Conservation (phyloP, 139 green algal genomes). For the Tetraselmis chui region DNA sequence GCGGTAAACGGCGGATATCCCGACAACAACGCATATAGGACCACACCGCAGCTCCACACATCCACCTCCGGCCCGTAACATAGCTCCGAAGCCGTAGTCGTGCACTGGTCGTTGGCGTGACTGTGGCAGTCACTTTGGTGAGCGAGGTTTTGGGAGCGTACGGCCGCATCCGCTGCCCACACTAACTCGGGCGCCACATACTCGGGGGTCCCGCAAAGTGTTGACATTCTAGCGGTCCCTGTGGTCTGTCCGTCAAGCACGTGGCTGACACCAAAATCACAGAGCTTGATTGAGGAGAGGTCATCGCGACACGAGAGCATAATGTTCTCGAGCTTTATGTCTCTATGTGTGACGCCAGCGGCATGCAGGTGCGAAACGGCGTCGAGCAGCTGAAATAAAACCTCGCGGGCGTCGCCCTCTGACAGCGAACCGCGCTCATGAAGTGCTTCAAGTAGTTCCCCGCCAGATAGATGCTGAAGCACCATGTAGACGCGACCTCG, state of each 20-base stretch:
- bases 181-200: slow-evolving; percentile 15
- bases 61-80: slow-evolving; percentile 10
- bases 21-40: slow-evolving; percentile 24
- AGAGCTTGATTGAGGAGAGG: slow-evolving; percentile 10
- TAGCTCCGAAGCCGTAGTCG: too few species aligned
- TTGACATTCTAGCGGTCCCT: background rate
- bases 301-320: background rate
- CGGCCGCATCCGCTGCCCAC: background rate
- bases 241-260: background rate
- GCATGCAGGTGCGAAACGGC: slow-evolving; percentile 16
- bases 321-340: slow-evolving; percentile 15
- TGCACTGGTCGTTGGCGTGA: background rate
- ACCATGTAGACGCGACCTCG: background rate
- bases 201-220: slow-evolving; percentile 2
- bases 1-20: slow-evolving; percentile 16
- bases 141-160: too few species aligned
- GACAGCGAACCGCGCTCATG: slow-evolving; percentile 2
- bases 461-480: too few species aligned
- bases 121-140: background rate
- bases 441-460: slow-evolving; percentile 10
- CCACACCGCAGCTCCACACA: slow-evolving; percentile 23
- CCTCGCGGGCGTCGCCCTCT: slow-evolving; percentile 11
- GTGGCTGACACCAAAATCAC: slow-evolving; percentile 14
- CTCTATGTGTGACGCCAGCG: slow-evolving; percentile 4
- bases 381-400: slow-evolving; percentile 8